A percentile compares a stretch with the other conserved stretches of the same genome.
phyloP scores from a whole-genome alignment of 352 stramenopile species.

The Globisporangium irregulare region DNA sequence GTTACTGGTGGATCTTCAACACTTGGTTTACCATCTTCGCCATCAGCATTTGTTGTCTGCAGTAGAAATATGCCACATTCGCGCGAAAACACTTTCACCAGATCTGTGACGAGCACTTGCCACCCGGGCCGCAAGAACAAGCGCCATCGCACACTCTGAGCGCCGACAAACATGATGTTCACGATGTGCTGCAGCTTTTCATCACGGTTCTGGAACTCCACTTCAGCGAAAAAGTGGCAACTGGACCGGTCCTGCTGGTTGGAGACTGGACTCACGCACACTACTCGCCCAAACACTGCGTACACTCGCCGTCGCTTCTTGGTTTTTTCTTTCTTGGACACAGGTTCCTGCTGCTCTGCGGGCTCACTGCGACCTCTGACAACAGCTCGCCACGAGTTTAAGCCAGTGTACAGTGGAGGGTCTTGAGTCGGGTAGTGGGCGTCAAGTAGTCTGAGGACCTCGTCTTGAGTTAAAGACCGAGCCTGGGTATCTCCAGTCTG shows the following conservation, averaged over 20 bases:
- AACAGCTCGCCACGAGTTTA: slow-evolving; percentile 24
- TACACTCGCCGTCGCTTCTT: slow-evolving; percentile 35
- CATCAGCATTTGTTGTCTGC: slow-evolving; percentile 28
- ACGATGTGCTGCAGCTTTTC: slow-evolving; percentile 21
- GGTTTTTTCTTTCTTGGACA: slow-evolving; percentile 12
- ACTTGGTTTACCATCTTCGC: neutral
- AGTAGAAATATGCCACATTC: slow-evolving; percentile 65
- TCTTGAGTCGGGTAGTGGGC: slow-evolving; percentile 34
- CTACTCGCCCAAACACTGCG: slow-evolving; percentile 44
- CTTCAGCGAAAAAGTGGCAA: slow-evolving; percentile 67
- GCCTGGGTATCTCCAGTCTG: slow-evolving; percentile 1
- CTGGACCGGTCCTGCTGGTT: slow-evolving; percentile 30
- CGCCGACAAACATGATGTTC: slow-evolving; percentile 51
- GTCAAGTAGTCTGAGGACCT: slow-evolving; percentile 29
- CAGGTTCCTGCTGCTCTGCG: neutral
- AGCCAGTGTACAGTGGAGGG: slow-evolving; percentile 42
- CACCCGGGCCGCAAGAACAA: slow-evolving; percentile 43
- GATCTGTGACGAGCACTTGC: slow-evolving; percentile 49
- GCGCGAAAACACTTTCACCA: slow-evolving; percentile 61
- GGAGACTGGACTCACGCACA: slow-evolving; percentile 54
- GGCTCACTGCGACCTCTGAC: neutral
- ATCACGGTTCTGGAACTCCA: slow-evolving; percentile 28
- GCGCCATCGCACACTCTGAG: slow-evolving; percentile 34
- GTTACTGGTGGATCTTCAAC: neutral
- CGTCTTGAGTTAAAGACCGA: slow-evolving; percentile 5